phyloP scores from a whole-genome alignment of 2,329 filamentous ascomycete genomes.

The Chaetomiaceae sp. region DNA sequence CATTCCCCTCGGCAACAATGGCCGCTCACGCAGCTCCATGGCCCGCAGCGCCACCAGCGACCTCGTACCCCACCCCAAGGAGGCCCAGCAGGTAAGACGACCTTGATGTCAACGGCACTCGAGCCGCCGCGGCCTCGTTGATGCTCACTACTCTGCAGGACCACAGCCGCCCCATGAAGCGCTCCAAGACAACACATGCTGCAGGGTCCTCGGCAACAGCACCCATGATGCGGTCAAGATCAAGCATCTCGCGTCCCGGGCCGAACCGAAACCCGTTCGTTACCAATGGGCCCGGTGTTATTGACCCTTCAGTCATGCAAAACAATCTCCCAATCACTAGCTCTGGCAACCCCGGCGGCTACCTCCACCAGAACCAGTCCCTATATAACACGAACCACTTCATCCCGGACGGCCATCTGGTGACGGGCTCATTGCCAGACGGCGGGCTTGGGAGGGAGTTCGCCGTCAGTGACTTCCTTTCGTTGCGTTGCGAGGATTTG shows the following conservation, averaged over 20 bases:
- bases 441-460: conserved; percentile 19
- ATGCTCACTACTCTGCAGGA: conserved; percentile 20
- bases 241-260: conserved; percentile 35
- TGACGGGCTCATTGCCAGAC: conserved; percentile 5
- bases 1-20: conserved; percentile 24
- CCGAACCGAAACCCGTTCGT: conserved; percentile 39
- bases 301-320: conserved; percentile 29
- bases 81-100: conserved; percentile 20
- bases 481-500: conserved; percentile 11
- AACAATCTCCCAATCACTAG: conserved; percentile 13
- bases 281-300: conserved; percentile 31
- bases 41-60: conserved; percentile 24
- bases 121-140: background rate
- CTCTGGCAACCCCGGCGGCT: conserved; percentile 16
- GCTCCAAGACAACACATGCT: conserved; percentile 29
- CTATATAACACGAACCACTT: conserved; percentile 19
- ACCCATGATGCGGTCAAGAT: conserved; percentile 43
- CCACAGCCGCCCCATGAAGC: conserved; percentile 30
- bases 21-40: conserved; percentile 30
- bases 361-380: conserved; percentile 17
- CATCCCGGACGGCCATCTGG: conserved; percentile 15
- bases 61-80: conserved; percentile 3
- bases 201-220: conserved; percentile 34
- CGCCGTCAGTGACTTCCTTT: conserved; percentile 24
- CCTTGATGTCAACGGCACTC: background rate